A percentile compares a stretch with the other conserved stretches of the same genome.
Conservation (phyloP, 805 yeast species). For the Candida corydali region DNA sequence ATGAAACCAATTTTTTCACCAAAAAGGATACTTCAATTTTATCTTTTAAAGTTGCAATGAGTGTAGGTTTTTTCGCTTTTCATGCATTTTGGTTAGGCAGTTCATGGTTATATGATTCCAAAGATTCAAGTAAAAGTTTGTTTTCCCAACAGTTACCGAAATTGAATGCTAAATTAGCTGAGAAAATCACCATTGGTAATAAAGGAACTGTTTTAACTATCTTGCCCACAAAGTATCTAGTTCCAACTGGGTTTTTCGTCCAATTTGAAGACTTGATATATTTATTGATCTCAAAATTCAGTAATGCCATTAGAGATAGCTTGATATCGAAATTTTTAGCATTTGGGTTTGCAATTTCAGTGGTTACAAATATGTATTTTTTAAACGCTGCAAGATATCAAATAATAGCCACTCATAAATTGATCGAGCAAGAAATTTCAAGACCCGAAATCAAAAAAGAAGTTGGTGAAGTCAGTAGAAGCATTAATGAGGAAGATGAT, state of each 20-base stretch:
- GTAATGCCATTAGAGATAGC: conserved; percentile 72
- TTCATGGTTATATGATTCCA: conserved; percentile 53
- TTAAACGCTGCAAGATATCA: conserved; percentile 80
- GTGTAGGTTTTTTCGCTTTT: conserved; percentile 55
- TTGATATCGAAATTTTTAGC: conserved; percentile 74
- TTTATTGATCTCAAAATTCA: conserved; percentile 49
- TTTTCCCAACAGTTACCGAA: conserved; percentile 17
- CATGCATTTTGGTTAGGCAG: conserved; percentile 69
- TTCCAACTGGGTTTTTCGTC: conserved; percentile 52
- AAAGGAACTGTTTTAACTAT: conserved; percentile 56
- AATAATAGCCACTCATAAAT: conserved; percentile 38
- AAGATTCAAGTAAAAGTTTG: conserved; percentile 7
- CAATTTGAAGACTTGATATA: conserved; percentile 60
- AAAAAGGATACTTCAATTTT: conserved; percentile 34
- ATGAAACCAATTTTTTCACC: conserved; percentile 20
- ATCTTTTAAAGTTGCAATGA: conserved; percentile 55
- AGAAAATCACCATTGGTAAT: conserved; percentile 41
- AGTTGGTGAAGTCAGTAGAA: conserved; percentile 19
- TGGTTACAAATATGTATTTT: conserved; percentile 78
- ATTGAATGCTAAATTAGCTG: conserved; percentile 39
- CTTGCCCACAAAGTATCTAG: conserved; percentile 52
- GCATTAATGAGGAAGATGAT: conserved; percentile 19
- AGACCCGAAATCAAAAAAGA: conserved; percentile 20
- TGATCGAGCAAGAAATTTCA: conserved; percentile 36
- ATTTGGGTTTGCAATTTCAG: conserved; percentile 67